Evolutionary conservation across 2,329 filamentous ascomycete species (phyloP), one percentile per base, ranked within the genome.

Genomic region (Chrysoporthe austroafricana): DNA sequence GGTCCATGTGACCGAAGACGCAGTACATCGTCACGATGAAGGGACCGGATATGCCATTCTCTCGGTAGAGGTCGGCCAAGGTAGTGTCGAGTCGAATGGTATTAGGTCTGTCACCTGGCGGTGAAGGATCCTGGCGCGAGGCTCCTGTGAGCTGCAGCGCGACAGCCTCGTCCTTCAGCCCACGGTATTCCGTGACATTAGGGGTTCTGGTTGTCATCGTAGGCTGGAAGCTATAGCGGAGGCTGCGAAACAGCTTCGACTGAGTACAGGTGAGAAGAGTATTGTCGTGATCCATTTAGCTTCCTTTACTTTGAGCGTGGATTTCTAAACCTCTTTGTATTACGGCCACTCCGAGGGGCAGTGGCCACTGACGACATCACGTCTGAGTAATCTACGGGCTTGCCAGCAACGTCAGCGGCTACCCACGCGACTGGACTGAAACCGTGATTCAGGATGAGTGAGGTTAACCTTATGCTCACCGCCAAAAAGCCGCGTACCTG

Each of bases 1-100:
- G 70, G 36, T 73, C 72, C 66, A 73, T 61, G 16, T 71, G 71
- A 1, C 66, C 71, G 52, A 73, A 73, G 57, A 73, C 72, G 32
- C 72, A 73, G 58, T 73, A 70, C 71, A 72, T 73, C 18, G 72
- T 73, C 9, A 71, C 71, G 60, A 73, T 68, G 61, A 73, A 73
- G 2, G 70, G 68, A 2, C 71, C 72, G 1, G 54, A 13, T 6
- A 73, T 73, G 6, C 72, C 71, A 64, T 73, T 68, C 14, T 64
- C 62, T 21, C 68, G 69, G 64, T 73, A 73, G 18, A 73, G 56
- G 11, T 72, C 72, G 6, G 71, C 71, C 52, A 73, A 43, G 5
- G 72, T 73, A 32, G 71, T 73, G 67, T 73, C 72, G 3, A 73
- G 69, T 11, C 57, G 64, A 4, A 70, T 54, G 5, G n/a, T 42